A percentile compares a stretch with the other conserved stretches of the same genome.
Conservation (phyloP, 108 stramenopile genomes). For the Skeletonema costatum region DNA sequence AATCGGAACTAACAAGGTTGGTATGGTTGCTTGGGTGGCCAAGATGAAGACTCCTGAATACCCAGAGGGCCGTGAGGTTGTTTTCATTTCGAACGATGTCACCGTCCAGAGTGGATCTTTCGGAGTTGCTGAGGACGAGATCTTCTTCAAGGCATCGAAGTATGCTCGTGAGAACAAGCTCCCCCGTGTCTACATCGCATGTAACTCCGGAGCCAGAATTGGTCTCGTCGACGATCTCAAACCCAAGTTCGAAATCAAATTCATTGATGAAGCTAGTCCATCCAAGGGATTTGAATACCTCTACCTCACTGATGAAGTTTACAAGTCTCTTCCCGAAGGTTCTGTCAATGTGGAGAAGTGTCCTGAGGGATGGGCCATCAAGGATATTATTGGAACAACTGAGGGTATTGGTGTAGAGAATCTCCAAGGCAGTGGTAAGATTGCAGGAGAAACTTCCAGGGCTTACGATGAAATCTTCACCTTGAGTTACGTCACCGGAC, state of each 20-base stretch:
- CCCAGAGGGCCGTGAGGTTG: conserved; percentile 95
- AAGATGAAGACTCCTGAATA: conserved; percentile 97
- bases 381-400: conserved; percentile 93
- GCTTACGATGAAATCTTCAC: conserved; percentile 98
- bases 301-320: conserved; percentile 92
- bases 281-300: conserved; percentile 96
- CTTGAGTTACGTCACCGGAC: conserved; percentile 95
- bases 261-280: conserved; percentile 86
- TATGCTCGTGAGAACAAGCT: conserved; percentile 91
- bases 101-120: conserved; percentile 98
- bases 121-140: conserved; percentile 95
- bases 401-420: conserved; percentile 99
- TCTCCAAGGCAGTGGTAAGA: conserved; percentile 96
- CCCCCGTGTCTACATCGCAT: conserved; percentile 96
- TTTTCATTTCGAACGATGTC: conserved; percentile 97
- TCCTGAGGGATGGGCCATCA: conserved; percentile 87
- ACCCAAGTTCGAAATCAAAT: conserved; percentile 94
- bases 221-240: conserved; percentile 98
- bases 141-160: conserved; percentile 90
- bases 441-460: conserved; percentile 96
- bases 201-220: conserved; percentile 97
- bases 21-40: conserved; percentile 96
- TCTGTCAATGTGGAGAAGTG: conserved; percentile 88
- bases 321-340: conserved; percentile 87
- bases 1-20: conserved; percentile 95